phyloP scores from a whole-genome alignment of 108 stramenopile genomes.

The Seminavis robusta region DNA sequence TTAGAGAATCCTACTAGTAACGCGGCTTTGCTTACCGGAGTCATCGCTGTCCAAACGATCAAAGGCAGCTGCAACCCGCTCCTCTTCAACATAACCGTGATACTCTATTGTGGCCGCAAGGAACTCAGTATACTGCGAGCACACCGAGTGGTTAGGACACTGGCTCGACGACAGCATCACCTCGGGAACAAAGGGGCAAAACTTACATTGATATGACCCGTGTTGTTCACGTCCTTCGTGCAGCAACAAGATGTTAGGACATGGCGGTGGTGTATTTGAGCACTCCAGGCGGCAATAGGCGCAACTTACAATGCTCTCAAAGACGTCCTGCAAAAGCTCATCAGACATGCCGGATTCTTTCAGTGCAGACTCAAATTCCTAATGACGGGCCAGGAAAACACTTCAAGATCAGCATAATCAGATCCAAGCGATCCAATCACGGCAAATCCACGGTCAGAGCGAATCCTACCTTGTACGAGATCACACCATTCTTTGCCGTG shows the following conservation, averaged over 20 bases:
- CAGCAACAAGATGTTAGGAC: not conserved
- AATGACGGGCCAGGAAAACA: no score
- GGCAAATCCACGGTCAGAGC: no score
- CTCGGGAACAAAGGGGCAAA: constrained; percentile 37
- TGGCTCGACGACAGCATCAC: not conserved
- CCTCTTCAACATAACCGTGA: constrained; percentile 49
- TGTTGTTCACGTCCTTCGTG: constrained; percentile 56
- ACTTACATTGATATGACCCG: constrained; percentile 65
- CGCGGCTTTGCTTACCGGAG: no score
- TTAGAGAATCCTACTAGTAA: no score
- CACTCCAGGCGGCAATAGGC: not conserved
- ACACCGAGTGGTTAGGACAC: not conserved
- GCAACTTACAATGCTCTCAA: constrained; percentile 17
- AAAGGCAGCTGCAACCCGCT: constrained; percentile 70
- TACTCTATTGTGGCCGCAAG: constrained; percentile 25
- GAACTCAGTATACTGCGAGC: not conserved
- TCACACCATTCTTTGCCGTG: constrained; percentile 58
- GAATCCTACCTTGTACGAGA: constrained; percentile 57
- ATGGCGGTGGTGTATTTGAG: not conserved
- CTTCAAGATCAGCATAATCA: no score
- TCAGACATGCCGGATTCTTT: constrained; percentile 34
- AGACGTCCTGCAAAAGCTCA: constrained; percentile 39
- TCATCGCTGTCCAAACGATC: constrained; percentile 79
- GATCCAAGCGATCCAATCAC: no score
- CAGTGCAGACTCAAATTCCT: constrained; percentile 36